Evolutionary conservation across 305 asterid genomes (phyloP).

Genomic region (Solanum hybrid): DNA sequence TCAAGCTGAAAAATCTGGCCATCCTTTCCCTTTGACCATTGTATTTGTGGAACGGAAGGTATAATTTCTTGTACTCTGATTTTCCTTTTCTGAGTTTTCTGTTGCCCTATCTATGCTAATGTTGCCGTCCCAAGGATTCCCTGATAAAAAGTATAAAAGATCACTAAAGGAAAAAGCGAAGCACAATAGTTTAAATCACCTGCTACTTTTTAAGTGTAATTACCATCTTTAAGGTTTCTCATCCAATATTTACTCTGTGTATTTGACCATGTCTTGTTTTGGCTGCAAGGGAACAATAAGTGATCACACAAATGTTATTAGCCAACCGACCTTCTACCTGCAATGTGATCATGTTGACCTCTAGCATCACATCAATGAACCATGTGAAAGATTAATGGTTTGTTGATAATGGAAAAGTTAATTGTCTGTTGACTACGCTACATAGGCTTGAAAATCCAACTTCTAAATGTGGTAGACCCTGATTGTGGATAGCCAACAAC

Average conservation of each 20-base stretch:
- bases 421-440: background rate
- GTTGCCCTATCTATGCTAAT: background rate
- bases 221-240: background rate
- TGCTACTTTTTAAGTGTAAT: background rate
- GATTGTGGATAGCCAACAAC: background rate
- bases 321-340: background rate
- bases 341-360: background rate
- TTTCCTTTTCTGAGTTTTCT: background rate
- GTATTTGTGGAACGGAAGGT: constrained; percentile 97
- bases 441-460: background rate
- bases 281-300: background rate
- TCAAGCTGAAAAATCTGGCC: constrained; percentile 60
- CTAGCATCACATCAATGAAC: background rate
- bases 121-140: background rate
- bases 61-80: constrained; percentile 6
- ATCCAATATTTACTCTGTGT: background rate
- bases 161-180: background rate
- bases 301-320: background rate
- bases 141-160: background rate
- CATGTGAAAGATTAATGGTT: background rate
- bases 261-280: background rate
- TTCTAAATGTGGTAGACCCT: background rate
- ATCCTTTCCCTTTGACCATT: constrained; percentile 71
- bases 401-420: constrained; percentile 1
- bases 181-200: background rate